A percentile compares a stretch with the other conserved stretches of the same genome.
These are phyloP conservation scores for Diaporthe capsici DNA, from an alignment of 2,329 filamentous ascomycete genomes.

Conservation along the genomic window DNA sequence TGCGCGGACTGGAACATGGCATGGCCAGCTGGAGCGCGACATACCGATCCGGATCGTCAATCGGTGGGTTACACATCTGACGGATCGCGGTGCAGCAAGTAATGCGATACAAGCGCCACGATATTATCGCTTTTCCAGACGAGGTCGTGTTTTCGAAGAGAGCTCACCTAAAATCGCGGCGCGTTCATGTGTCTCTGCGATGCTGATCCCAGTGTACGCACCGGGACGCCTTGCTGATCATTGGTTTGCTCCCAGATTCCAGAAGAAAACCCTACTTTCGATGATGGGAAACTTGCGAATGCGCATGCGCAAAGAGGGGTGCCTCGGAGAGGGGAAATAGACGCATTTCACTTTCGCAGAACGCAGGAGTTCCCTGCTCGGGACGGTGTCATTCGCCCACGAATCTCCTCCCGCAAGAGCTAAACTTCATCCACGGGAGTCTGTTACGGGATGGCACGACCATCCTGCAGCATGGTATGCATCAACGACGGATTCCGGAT, in stretches of 20 bases:
- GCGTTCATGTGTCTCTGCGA: not conserved
- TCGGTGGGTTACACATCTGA: not conserved
- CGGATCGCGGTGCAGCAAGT: not conserved
- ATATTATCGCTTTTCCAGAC: not conserved
- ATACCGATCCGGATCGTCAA: constrained; percentile 11
- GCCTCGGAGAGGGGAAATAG: constrained; percentile 26
- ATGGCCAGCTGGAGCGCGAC: not conserved
- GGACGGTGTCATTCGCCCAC: constrained; percentile 3
- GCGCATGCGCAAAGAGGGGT: constrained; percentile 29
- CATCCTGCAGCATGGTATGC: constrained; percentile 30
- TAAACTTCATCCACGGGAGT: constrained; percentile 5
- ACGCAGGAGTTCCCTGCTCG: constrained; percentile 2
- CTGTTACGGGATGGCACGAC: constrained; percentile 32
- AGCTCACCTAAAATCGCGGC: too few species aligned
- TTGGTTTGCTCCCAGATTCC: not conserved
- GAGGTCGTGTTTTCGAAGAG: not conserved
- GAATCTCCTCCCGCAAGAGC: constrained; percentile 7
- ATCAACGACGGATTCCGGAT: constrained; percentile 25
- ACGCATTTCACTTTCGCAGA: constrained; percentile 3
- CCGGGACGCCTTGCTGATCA: constrained; percentile 3
- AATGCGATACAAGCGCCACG: not conserved
- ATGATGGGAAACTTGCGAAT: constrained; percentile 29
- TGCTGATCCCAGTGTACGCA: not conserved
- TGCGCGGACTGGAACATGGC: constrained; percentile 13
- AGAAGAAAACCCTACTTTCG: not conserved